phyloP scores from a whole-genome alignment of 169 alveolate species.

The Cryptosporidium tyzzeri region DNA sequence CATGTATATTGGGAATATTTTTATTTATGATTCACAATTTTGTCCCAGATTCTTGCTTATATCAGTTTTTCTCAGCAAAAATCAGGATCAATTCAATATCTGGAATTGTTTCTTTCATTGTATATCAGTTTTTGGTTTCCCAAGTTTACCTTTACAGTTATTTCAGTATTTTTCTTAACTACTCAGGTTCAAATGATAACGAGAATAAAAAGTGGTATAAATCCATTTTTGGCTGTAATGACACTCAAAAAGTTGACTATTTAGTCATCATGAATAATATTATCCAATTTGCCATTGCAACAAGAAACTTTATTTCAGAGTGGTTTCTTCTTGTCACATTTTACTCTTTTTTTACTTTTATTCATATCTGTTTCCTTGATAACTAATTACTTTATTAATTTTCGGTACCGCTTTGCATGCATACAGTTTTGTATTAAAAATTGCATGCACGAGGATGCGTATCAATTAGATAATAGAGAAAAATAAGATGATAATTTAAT shows the following conservation, averaged over 20 bases:
- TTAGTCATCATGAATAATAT: background rate
- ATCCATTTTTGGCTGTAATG: background rate
- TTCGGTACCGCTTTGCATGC: background rate
- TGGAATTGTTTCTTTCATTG: background rate
- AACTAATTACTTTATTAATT: background rate
- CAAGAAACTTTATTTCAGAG: slow-evolving; percentile 45
- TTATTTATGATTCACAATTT: slow-evolving; percentile 16
- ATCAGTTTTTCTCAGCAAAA: background rate
- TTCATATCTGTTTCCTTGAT: background rate
- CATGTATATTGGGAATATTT: slow-evolving; percentile 20
- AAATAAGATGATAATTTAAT: too few relatives aligned
- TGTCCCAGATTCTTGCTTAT: slow-evolving; percentile 14
- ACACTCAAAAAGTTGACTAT: background rate
- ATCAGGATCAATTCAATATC: background rate
- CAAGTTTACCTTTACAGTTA: background rate
- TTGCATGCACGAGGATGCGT: background rate
- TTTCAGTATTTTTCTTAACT: background rate
- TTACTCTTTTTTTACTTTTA: background rate
- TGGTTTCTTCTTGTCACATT: slow-evolving; percentile 39
- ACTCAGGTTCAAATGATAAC: background rate
- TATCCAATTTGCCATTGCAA: background rate
- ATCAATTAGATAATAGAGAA: too few relatives aligned
- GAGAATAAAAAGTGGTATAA: slow-evolving; percentile 3
- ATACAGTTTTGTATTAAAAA: background rate
- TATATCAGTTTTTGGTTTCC: background rate